Conservation (phyloP, 1,284 basidiomycete genomes). For the Pseudozyma pruni region DNA sequence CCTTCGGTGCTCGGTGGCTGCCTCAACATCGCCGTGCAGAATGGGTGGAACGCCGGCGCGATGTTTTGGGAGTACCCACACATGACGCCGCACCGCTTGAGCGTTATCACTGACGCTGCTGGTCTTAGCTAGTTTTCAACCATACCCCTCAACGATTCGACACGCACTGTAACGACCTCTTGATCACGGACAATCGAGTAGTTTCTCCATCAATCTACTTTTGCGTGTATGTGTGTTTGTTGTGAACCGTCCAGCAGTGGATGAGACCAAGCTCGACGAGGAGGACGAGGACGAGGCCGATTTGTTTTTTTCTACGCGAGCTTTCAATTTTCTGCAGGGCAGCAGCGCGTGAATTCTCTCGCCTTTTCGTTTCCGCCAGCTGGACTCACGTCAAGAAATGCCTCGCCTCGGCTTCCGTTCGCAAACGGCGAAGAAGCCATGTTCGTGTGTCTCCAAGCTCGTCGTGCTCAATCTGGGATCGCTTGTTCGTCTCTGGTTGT, state of each 20-base stretch:
- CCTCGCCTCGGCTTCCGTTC: too few species aligned
- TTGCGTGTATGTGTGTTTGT: not conserved
- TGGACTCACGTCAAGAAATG: too few species aligned
- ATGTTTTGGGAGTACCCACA: constrained; percentile 56
- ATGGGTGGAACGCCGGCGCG: constrained; percentile 74
- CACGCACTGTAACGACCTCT: constrained; percentile 12
- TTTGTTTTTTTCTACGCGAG: too few species aligned
- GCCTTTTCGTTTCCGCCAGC: too few species aligned
- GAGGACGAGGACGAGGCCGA: too few species aligned
- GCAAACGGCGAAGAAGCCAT: too few species aligned
- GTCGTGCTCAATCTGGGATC: too few species aligned
- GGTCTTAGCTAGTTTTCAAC: constrained; percentile 18
- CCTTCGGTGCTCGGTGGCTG: constrained; percentile 73
- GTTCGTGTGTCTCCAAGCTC: too few species aligned
- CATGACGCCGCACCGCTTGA: constrained; percentile 43
- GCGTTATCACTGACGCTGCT: constrained; percentile 41
- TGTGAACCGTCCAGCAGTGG: not conserved
- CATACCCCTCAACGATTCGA: not conserved
- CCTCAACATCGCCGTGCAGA: constrained; percentile 72
- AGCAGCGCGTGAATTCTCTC: too few species aligned
- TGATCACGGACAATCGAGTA: constrained; percentile 37
- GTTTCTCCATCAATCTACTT: not conserved
- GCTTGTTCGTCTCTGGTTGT: too few species aligned
- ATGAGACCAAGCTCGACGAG: too few species aligned
- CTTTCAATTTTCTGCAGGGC: too few species aligned